Conservation (phyloP, 176 grass and related monocot genomes). For the Dendrocalamus sinicus region DNA sequence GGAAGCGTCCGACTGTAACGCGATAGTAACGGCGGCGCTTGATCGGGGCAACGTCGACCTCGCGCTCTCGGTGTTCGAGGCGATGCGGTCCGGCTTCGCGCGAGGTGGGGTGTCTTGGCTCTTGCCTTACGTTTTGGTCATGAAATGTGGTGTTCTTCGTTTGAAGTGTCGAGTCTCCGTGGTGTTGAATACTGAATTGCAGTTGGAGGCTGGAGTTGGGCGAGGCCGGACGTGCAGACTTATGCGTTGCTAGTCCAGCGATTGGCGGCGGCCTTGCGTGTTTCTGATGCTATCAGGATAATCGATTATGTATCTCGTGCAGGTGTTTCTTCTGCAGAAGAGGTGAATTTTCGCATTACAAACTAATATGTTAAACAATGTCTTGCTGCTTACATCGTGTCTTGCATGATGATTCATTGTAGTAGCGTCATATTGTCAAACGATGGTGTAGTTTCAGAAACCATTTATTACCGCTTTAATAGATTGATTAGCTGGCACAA, state of each 20-base stretch:
- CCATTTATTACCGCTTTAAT: neutral
- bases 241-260: slow-evolving; percentile 68
- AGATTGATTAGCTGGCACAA: neutral
- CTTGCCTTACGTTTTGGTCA: neutral
- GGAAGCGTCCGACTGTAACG: slow-evolving; percentile 58
- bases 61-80: slow-evolving; percentile 71
- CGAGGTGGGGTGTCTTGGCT: slow-evolving; percentile 43
- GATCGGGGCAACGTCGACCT: slow-evolving; percentile 68
- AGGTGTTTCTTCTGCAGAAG: slow-evolving; percentile 59
- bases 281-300: slow-evolving; percentile 69
- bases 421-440: slow-evolving; percentile 18
- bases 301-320: slow-evolving; percentile 64
- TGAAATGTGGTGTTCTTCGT: slow-evolving; percentile 2
- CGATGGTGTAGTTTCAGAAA: neutral
- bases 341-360: slow-evolving; percentile 16
- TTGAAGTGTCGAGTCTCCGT: slow-evolving; percentile 32
- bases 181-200: slow-evolving; percentile 15
- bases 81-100: slow-evolving; percentile 61
- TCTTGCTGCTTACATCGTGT: neutral
- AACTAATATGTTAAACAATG: neutral
- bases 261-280: slow-evolving; percentile 59
- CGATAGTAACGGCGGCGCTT: slow-evolving; percentile 60
- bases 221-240: slow-evolving; percentile 67
- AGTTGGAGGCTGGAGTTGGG: slow-evolving; percentile 63
- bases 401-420: neutral